phyloP scores from a whole-genome alignment of 1,284 basidiomycete genomes.

The Puccinia triticina region DNA sequence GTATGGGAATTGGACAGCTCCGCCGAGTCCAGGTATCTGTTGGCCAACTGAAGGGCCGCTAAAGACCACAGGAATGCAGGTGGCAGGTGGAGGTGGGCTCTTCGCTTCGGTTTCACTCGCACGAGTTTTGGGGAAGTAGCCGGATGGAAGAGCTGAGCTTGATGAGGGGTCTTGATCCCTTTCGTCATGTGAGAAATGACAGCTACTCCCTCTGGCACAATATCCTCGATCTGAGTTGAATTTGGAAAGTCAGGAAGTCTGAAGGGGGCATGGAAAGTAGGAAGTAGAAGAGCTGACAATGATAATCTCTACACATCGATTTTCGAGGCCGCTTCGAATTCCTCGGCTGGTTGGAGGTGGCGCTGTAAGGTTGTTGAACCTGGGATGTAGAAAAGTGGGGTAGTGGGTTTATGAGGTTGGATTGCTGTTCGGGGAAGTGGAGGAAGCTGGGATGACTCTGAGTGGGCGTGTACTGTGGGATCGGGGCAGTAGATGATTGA shows the following conservation, averaged over 20 bases:
- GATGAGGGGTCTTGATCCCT: constrained; percentile 20
- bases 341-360: not conserved
- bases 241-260: not conserved
- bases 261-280: not conserved
- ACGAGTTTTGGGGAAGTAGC: not conserved
- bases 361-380: not conserved
- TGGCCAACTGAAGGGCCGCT: constrained; percentile 9
- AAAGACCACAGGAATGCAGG: constrained; percentile 12
- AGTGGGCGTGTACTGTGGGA: constrained; percentile 51
- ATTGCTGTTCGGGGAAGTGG: constrained; percentile 20
- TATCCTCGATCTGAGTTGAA: constrained; percentile 36
- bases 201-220: constrained; percentile 41
- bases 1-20: constrained; percentile 3
- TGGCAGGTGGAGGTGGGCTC: not conserved
- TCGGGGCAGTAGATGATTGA: constrained; percentile 31
- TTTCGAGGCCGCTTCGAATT: constrained; percentile 34
- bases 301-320: constrained; percentile 43
- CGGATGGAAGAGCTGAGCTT: not conserved
- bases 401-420: not conserved
- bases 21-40: constrained; percentile 28
- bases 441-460: constrained; percentile 50
- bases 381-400: constrained; percentile 8
- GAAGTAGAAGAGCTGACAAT: constrained; percentile 27
- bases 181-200: constrained; percentile 44
- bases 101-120: not conserved